Conservation (phyloP, 176 grass and related monocot species). For the Carex scoparia region DNA sequence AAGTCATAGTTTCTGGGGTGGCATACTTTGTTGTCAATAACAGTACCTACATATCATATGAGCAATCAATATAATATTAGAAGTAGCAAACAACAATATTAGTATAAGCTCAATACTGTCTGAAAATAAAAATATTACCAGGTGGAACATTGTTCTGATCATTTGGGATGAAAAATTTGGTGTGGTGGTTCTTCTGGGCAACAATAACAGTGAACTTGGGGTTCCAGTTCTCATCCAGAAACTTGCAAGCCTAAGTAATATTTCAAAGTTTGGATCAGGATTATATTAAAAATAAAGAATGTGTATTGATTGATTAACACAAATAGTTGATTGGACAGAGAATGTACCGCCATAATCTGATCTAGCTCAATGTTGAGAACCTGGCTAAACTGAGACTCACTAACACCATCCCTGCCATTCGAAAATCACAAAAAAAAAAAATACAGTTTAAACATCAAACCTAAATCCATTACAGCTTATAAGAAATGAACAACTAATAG, state of each 20-base stretch:
- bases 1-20: slow-evolving; percentile 92
- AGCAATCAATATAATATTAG: background rate
- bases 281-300: slow-evolving; percentile 14
- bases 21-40: slow-evolving; percentile 75
- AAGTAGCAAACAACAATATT: background rate
- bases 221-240: slow-evolving; percentile 61
- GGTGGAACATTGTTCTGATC: slow-evolving; percentile 68
- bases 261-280: background rate
- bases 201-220: slow-evolving; percentile 82
- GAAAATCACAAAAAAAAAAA: background rate
- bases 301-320: background rate
- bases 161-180: slow-evolving; percentile 63
- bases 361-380: slow-evolving; percentile 82
- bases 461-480: background rate
- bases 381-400: slow-evolving; percentile 79
- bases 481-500: background rate
- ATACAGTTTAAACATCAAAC: background rate
- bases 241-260: slow-evolving; percentile 66
- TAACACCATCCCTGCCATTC: slow-evolving; percentile 73
- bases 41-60: slow-evolving; percentile 48
- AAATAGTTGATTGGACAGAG: slow-evolving; percentile 4
- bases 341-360: slow-evolving; percentile 82
- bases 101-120: background rate
- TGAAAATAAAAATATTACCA: slow-evolving; percentile 35
- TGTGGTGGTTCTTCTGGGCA: slow-evolving; percentile 94